These are phyloP conservation scores for Malus orientalis DNA, from an alignment of 306 rosid genomes.

Conservation along the genomic window DNA sequence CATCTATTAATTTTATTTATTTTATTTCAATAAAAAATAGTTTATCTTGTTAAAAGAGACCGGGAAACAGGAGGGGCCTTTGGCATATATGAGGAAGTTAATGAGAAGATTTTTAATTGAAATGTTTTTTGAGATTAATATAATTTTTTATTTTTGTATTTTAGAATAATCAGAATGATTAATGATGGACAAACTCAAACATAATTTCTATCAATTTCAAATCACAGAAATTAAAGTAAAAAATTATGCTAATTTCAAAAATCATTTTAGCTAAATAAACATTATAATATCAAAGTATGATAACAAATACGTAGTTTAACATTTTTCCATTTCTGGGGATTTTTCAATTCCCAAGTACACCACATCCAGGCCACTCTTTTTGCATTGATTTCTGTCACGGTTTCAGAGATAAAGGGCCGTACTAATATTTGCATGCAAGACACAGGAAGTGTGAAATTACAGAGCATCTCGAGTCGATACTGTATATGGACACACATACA, in stretches of 20 bases:
- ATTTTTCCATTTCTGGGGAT: conserved; percentile 29
- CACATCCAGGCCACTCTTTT: conserved; percentile 30
- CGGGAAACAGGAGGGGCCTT: conserved; percentile 25
- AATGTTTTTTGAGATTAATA: too few species aligned
- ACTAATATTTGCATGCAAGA: background rate
- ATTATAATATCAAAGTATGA: background rate
- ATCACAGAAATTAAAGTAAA: too few species aligned
- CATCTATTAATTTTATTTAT: too few species aligned
- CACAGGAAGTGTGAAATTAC: too few species aligned
- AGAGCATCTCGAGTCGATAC: background rate
- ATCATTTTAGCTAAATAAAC: too few species aligned
- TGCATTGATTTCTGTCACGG: background rate
- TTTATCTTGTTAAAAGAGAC: conserved; percentile 12
- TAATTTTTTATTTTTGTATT: too few species aligned
- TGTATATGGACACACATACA: too few species aligned
- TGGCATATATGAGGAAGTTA: conserved; percentile 28
- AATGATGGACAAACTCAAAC: too few species aligned
- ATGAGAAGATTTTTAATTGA: too few species aligned
- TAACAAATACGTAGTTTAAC: conserved; percentile 18
- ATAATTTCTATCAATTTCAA: fast-evolving
- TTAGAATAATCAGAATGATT: too few species aligned
- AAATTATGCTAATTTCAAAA: too few species aligned
- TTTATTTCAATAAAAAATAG: background rate
- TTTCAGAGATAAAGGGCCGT: background rate
- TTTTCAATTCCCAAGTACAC: conserved; percentile 39